Conservation (phyloP, 2,329 filamentous ascomycete species). For the Raffaelea deltoideospora region DNA sequence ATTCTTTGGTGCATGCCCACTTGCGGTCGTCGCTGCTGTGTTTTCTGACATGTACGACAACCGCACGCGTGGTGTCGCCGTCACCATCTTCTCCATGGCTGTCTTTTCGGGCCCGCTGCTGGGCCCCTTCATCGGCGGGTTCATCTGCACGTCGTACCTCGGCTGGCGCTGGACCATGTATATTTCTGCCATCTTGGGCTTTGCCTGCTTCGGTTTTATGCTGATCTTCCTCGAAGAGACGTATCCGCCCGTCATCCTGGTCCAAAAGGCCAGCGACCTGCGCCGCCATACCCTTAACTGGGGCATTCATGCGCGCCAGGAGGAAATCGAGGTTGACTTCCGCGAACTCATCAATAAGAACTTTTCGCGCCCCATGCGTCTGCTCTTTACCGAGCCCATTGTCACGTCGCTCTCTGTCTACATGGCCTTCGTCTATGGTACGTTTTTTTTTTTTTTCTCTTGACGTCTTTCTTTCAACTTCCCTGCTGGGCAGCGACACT, state of each 20-base stretch:
- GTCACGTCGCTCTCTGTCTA: conserved; percentile 54
- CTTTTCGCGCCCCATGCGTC: conserved; percentile 48
- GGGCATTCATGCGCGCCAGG: conserved; percentile 58
- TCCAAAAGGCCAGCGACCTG: conserved; percentile 44
- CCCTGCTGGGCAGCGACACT: not conserved
- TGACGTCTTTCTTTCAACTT: not conserved
- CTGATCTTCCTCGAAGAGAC: conserved; percentile 52
- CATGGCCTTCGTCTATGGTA: conserved; percentile 58
- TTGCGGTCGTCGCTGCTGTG: conserved; percentile 55
- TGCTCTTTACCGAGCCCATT: conserved; percentile 55
- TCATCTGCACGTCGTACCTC: conserved; percentile 44
- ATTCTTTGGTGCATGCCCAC: conserved; percentile 54
- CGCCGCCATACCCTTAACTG: conserved; percentile 51
- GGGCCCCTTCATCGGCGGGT: conserved; percentile 55
- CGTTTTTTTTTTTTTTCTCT: not conserved
- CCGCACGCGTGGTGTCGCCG: conserved; percentile 40
- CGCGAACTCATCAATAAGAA: conserved; percentile 49
- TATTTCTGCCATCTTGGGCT: conserved; percentile 46
- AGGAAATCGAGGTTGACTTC: conserved; percentile 55
- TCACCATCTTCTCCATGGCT: conserved; percentile 42
- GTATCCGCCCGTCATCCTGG: conserved; percentile 52
- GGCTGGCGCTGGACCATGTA: conserved; percentile 66
- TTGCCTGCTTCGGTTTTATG: conserved; percentile 41
- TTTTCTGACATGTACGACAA: conserved; percentile 61
- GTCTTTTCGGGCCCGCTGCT: conserved; percentile 54